These are phyloP conservation scores for Corymbia citriodora DNA, from an alignment of 441 rosid genomes.

Conservation along the genomic window DNA sequence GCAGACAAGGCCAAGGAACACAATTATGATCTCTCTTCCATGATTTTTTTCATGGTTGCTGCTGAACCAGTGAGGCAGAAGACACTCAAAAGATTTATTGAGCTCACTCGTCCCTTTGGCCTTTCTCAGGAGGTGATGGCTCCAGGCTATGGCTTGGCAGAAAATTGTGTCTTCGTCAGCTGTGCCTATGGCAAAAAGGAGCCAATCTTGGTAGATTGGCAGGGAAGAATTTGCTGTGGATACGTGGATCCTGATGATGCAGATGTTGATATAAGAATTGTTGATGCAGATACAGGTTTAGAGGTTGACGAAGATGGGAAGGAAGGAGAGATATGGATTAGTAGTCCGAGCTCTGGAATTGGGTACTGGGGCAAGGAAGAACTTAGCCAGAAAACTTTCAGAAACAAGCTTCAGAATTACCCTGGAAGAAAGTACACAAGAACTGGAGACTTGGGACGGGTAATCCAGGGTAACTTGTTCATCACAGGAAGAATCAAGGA, in stretches of 20 bases:
- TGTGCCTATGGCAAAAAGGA: conserved; percentile 63
- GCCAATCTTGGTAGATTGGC: conserved; percentile 65
- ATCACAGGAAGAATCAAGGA: conserved; percentile 83
- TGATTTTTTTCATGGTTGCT: conserved; percentile 71
- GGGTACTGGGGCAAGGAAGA: conserved; percentile 74
- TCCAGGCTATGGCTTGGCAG: conserved; percentile 79
- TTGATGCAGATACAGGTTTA: conserved; percentile 34
- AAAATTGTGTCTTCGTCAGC: conserved; percentile 68
- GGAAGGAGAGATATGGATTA: conserved; percentile 78
- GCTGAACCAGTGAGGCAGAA: conserved; percentile 72
- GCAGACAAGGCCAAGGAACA: conserved; percentile 28
- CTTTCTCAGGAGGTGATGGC: conserved; percentile 67
- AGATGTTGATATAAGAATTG: conserved; percentile 52
- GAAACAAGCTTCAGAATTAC: conserved; percentile 33
- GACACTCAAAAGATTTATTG: conserved; percentile 51
- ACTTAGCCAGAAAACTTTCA: conserved; percentile 39
- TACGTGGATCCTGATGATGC: conserved; percentile 27
- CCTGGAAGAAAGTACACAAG: conserved; percentile 46
- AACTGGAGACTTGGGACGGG: conserved; percentile 67
- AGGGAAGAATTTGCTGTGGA: conserved; percentile 66
- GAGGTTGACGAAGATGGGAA: conserved; percentile 43
- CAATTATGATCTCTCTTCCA: conserved; percentile 52
- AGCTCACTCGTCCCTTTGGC: conserved; percentile 50
- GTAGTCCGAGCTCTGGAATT: conserved; percentile 58
- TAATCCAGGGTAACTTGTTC: conserved; percentile 51